Conservation (phyloP, 495 filamentous ascomycete genomes). For the Hypoxylon trugodes region DNA sequence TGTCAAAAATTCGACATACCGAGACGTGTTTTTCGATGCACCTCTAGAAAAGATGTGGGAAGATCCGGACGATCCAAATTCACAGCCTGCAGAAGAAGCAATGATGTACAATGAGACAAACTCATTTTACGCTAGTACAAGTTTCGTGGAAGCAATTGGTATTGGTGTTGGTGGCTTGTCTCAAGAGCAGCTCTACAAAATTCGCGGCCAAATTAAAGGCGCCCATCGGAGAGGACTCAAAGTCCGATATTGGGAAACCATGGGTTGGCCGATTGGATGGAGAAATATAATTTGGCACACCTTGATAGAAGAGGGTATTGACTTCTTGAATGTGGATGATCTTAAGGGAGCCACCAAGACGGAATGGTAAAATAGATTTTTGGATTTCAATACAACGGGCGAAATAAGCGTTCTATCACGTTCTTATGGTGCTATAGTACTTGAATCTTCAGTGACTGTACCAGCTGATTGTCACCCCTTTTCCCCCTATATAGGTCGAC, state of each 20-base stretch:
- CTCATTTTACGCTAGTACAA: conserved; percentile 63
- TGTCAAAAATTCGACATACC: conserved; percentile 56
- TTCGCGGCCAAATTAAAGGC: conserved; percentile 71
- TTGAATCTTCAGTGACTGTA: no score
- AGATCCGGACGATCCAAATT: conserved; percentile 30
- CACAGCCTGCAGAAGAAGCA: conserved; percentile 12
- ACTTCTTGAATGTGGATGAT: conserved; percentile 82
- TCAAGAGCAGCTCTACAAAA: conserved; percentile 62
- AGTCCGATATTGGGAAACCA: conserved; percentile 82
- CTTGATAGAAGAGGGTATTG: conserved; percentile 74
- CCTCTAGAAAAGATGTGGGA: conserved; percentile 59
- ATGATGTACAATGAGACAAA: conserved; percentile 55
- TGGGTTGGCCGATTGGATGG: conserved; percentile 76
- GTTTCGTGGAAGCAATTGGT: conserved; percentile 57
- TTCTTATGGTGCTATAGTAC: no score
- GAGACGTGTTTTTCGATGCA: conserved; percentile 75
- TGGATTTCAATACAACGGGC: background rate
- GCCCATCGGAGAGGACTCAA: conserved; percentile 76
- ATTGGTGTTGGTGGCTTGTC: conserved; percentile 55
- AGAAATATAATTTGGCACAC: conserved; percentile 79
- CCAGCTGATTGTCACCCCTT: no score
- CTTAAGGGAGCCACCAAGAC: conserved; percentile 51
- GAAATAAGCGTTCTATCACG: background rate
- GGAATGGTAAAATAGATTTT: conserved; percentile 44
- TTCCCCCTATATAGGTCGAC: no score